Evolutionary conservation across 2,329 filamentous ascomycete genomes (phyloP), one percentile per base, ranked within the genome.

Genomic region (Periconia digitata): DNA sequence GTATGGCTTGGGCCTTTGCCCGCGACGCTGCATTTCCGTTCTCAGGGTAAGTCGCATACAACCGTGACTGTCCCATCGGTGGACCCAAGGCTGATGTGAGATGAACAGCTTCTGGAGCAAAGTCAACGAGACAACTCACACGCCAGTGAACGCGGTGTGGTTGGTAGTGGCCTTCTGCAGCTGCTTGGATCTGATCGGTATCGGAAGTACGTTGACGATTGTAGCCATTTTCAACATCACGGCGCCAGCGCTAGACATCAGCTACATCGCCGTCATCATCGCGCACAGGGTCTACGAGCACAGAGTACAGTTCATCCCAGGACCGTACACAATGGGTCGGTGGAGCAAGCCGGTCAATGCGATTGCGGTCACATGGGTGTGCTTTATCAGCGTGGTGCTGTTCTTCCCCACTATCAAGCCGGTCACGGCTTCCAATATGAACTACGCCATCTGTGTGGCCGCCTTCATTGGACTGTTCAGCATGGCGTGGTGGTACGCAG

Each of bases 141-240:
- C 83, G 0, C 83, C 83, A 0, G 73, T 86, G 46, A 81, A 85
- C 50, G 78, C 81, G 2, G 83, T 86, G 46, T 85, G 83, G 83
- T 78, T 85, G 41, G 80, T 85, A 38, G 82, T 85, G 2, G 58
- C 76, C 51, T 83, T 83, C 64, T 83, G 81, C 64, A 71, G 62
- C 56, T 73, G 69, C 43, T 70, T 81, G 20, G 77, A 79, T 53
- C 67, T 79, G 36, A 81, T 82, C 51, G 79, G 74, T 2, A 75
- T 81, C 37, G 79, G 78, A 36, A 74, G 70, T 38, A 76, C 73
- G 3, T 63, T 76, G 43, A 81, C 79, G 6, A 80, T 81, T 53
- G 73, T 72, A 17, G 71, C 72, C 27, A 76, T 77, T 48, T 77
- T 76, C 70, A 76, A 75, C 62, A 70, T 76, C 44, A 75, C 73